A percentile compares a stretch with the other conserved stretches of the same genome.
phyloP scores from a whole-genome alignment of 148 eudicot genomes.

The Limonium bicolor region DNA sequence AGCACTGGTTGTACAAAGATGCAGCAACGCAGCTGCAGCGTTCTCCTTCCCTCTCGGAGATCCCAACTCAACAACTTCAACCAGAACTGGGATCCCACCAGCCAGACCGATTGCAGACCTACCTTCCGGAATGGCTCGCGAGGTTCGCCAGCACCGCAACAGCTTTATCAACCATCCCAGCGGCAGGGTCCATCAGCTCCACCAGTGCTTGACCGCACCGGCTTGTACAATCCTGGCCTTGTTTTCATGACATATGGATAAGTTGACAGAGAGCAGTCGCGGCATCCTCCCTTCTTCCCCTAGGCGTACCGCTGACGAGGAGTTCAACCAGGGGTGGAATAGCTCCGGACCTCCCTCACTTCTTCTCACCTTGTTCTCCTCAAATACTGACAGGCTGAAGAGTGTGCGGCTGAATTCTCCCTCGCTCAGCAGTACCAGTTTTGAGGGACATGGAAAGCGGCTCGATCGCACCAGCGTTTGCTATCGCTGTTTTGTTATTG shows the following conservation, averaged over 20 bases:
- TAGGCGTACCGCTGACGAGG: constrained; percentile 8
- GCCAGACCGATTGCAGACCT: constrained; percentile 40
- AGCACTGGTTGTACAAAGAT: constrained; percentile 39
- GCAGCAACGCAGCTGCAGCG: constrained; percentile 60
- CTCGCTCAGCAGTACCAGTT: constrained; percentile 6
- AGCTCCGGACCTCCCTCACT: constrained; percentile 7
- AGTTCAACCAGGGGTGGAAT: constrained; percentile 5
- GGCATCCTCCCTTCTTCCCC: constrained; percentile 13
- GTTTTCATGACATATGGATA: constrained; percentile 8
- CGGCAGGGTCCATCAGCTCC: constrained; percentile 58
- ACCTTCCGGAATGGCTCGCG: constrained; percentile 47
- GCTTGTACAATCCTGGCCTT: constrained; percentile 46
- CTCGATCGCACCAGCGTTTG: constrained; percentile 21
- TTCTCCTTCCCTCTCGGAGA: constrained; percentile 62
- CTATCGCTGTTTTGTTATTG: constrained; percentile 20
- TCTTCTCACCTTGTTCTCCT: constrained; percentile 8
- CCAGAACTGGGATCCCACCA: constrained; percentile 44
- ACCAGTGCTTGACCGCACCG: constrained; percentile 50
- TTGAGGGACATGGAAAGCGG: constrained; percentile 6
- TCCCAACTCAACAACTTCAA: constrained; percentile 60
- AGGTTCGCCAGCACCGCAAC: constrained; percentile 48
- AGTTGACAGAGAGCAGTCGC: constrained; percentile 10
- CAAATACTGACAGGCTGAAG: constrained; percentile 7
- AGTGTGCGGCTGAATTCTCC: constrained; percentile 11
- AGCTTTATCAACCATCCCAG: constrained; percentile 66